Conservation (phyloP, 2,329 filamentous ascomycete species). For the Mycosphaerelloides madeirae region DNA sequence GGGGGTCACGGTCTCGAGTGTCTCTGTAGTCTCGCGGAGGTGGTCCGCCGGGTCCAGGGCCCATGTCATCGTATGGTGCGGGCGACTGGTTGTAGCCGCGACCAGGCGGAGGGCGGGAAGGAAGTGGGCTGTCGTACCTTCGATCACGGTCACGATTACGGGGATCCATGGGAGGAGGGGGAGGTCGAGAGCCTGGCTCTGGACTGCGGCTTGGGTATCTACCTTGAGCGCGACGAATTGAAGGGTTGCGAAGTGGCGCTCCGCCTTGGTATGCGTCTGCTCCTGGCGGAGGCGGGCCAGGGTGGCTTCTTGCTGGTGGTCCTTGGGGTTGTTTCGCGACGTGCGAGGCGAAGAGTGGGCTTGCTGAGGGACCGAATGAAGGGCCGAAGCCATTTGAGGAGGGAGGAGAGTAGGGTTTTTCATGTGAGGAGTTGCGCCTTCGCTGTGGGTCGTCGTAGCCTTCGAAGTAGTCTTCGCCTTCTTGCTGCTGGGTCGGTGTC, state of each 20-base stretch:
- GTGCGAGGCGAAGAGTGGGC: constrained; percentile 41
- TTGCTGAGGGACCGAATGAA: constrained; percentile 42
- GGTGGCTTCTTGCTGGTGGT: constrained; percentile 11
- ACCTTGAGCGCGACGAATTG: constrained; percentile 12
- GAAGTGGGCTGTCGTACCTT: not conserved
- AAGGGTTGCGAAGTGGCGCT: constrained; percentile 14
- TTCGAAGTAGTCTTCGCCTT: constrained; percentile 21
- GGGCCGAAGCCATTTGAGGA: constrained; percentile 19
- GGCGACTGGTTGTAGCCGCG: not conserved
- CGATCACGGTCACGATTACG: constrained; percentile 1
- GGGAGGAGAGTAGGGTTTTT: constrained; percentile 11
- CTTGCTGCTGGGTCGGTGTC: constrained; percentile 32
- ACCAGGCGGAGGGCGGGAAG: not conserved
- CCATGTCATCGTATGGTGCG: not conserved
- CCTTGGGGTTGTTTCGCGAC: constrained; percentile 16
- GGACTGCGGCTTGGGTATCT: constrained; percentile 17
- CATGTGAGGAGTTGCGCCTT: constrained; percentile 18
- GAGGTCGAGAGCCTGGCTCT: constrained; percentile 8
- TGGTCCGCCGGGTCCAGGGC: not conserved
- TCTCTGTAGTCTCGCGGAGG: constrained; percentile 1
- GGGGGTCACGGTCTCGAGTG: constrained; percentile 9
- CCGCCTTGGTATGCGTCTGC: constrained; percentile 14
- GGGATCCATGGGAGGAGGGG: constrained; percentile 5
- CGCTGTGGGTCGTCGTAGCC: constrained; percentile 14
- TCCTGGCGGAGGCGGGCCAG: constrained; percentile 3